Conservation (phyloP, 2,329 filamentous ascomycete genomes). For the Cephalotrichum gorgonifer region DNA sequence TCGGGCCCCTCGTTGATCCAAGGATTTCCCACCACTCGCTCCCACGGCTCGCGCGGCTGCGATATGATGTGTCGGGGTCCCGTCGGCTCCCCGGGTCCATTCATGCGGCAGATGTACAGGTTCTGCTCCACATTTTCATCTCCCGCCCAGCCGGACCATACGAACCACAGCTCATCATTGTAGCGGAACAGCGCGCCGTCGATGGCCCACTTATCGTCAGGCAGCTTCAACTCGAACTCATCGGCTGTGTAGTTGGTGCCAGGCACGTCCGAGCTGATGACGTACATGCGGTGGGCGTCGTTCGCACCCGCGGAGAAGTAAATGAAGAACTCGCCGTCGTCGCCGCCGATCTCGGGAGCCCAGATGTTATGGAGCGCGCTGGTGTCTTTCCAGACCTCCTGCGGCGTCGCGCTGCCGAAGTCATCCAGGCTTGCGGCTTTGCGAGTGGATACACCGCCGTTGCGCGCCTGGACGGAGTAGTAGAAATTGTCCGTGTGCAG, state of each 20-base stretch:
- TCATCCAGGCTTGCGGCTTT: constrained; percentile 9
- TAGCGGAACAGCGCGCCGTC: constrained; percentile 13
- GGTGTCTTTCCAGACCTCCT: constrained; percentile 12
- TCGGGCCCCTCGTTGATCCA: constrained; percentile 15
- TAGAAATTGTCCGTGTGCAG: constrained; percentile 9
- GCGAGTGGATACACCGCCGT: constrained; percentile 11
- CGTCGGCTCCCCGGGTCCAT: constrained; percentile 9
- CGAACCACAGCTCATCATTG: constrained; percentile 12
- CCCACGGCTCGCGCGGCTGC: constrained; percentile 14
- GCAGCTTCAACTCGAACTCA: constrained; percentile 11
- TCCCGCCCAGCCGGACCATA: constrained; percentile 15
- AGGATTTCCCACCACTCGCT: constrained; percentile 7
- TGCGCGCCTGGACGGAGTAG: constrained; percentile 14
- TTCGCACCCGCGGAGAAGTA: constrained; percentile 11
- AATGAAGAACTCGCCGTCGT: constrained; percentile 11
- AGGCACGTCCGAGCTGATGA: constrained; percentile 12
- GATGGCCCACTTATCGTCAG: constrained; percentile 15
- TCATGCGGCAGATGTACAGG: constrained; percentile 15
- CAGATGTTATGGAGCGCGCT: constrained; percentile 9
- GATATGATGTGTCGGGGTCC: constrained; percentile 14
- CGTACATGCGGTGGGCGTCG: constrained; percentile 14
- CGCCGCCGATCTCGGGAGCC: constrained; percentile 12
- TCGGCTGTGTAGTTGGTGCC: constrained; percentile 8
- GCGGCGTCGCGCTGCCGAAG: constrained; percentile 6
- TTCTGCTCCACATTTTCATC: constrained; percentile 10